These are phyloP conservation scores for Begonia fuchsioides DNA, from an alignment of 306 rosid genomes.

Conservation along the genomic window DNA sequence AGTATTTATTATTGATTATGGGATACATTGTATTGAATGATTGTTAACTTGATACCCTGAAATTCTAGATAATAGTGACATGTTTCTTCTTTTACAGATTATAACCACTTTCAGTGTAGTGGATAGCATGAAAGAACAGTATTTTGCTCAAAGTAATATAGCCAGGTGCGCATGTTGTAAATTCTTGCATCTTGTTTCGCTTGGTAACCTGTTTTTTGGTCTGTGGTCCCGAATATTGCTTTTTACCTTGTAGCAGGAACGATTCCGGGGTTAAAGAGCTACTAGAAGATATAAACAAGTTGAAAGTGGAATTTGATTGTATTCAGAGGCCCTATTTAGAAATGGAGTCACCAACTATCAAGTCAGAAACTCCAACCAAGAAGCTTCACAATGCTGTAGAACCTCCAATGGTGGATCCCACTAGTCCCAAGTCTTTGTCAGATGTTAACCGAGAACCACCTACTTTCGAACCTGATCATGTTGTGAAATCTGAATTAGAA, in stretches of 20 bases:
- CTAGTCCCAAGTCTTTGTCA: conserved; percentile 19
- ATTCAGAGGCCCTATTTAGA: conserved; percentile 78
- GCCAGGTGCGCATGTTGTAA: conserved; percentile 34
- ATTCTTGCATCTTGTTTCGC: conserved; percentile 7
- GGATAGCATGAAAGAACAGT: conserved; percentile 87
- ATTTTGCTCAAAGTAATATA: conserved; percentile 51
- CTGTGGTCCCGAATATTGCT: not conserved
- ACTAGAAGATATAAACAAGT: conserved; percentile 51
- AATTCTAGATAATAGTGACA: too few species aligned
- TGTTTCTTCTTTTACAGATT: conserved; percentile 51
- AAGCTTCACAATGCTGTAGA: conserved; percentile 19
- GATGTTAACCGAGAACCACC: conserved; percentile 24
- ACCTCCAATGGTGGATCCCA: conserved; percentile 14
- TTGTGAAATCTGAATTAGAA: conserved; percentile 58
- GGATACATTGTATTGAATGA: too few species aligned
- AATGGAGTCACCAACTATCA: conserved; percentile 50
- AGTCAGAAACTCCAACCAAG: conserved; percentile 35
- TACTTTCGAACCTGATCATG: conserved; percentile 26
- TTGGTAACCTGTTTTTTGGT: not conserved
- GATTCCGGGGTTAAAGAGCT: conserved; percentile 62
- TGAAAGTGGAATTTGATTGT: conserved; percentile 51
- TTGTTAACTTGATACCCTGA: too few species aligned
- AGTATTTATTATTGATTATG: too few species aligned
- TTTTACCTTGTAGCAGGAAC: conserved; percentile 38
- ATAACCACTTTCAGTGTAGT: conserved; percentile 91